Evolutionary conservation across 2,329 filamentous ascomycete genomes (phyloP).

Genomic region (Fusarium foetens): DNA sequence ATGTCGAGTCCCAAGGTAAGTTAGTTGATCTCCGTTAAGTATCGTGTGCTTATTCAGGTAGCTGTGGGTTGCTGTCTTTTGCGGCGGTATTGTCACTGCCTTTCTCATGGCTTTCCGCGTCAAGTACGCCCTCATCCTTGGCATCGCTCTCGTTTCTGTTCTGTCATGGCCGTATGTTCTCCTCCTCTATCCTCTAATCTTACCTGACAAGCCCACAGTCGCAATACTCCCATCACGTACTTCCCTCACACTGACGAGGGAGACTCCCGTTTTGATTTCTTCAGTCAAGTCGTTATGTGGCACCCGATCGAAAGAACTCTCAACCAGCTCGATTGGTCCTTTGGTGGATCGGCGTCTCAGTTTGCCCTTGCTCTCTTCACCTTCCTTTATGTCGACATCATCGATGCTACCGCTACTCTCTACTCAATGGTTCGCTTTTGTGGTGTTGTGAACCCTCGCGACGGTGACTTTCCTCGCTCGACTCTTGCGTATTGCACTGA

Average conservation of each 20-base stretch:
- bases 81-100: conserved; percentile 81
- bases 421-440: conserved; percentile 86
- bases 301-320: conserved; percentile 74
- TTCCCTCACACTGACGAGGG: conserved; percentile 75
- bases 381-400: conserved; percentile 82
- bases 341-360: conserved; percentile 65
- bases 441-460: conserved; percentile 69
- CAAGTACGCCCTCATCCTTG: conserved; percentile 79
- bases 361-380: conserved; percentile 79
- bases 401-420: conserved; percentile 80
- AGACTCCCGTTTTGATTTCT: conserved; percentile 74
- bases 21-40: neutral
- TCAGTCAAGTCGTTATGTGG: conserved; percentile 77
- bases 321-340: conserved; percentile 73
- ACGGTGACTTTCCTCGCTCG: conserved; percentile 86
- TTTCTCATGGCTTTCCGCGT: conserved; percentile 83
- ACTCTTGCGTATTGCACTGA: conserved; percentile 82
- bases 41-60: conserved; percentile 44
- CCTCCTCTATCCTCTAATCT: neutral
- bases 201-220: conserved; percentile 52
- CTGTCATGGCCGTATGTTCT: conserved; percentile 73
- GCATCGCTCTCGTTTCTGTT: conserved; percentile 76
- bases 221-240: conserved; percentile 75
- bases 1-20: conserved; percentile 80
- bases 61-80: conserved; percentile 88